phyloP scores from a whole-genome alignment of 257 asterid species.

The Agastache rugosa region DNA sequence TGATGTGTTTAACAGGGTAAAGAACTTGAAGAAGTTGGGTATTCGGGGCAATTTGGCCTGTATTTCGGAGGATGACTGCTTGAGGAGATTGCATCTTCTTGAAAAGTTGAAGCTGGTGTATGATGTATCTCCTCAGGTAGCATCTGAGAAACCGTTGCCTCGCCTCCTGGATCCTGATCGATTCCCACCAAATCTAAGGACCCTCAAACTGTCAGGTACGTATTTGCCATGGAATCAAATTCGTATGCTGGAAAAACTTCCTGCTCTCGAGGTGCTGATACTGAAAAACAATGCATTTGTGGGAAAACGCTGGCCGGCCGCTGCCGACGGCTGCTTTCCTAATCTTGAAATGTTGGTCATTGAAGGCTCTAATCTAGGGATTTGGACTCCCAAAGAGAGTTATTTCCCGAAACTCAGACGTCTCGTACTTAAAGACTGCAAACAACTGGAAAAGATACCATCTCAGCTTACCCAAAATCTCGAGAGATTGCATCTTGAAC shows the following conservation, averaged over 20 bases:
- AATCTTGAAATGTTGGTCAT: slow-evolving; percentile 6
- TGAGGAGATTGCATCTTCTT: slow-evolving; percentile 12
- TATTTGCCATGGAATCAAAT: slow-evolving; percentile 41
- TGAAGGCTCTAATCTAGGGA: neutral
- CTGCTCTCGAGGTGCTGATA: slow-evolving; percentile 38
- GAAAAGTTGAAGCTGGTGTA: slow-evolving; percentile 31
- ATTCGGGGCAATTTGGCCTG: slow-evolving; percentile 3
- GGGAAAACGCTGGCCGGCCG: slow-evolving; percentile 37
- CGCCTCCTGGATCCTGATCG: slow-evolving; percentile 15
- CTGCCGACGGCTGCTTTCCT: neutral
- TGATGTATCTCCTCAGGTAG: neutral
- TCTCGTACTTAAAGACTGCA: too few species aligned
- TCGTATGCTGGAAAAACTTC: slow-evolving; percentile 8
- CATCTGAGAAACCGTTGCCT: slow-evolving; percentile 22
- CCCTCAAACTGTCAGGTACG: slow-evolving; percentile 13
- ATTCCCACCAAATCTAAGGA: slow-evolving; percentile 25
- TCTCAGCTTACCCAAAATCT: slow-evolving; percentile 24
- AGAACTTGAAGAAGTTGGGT: slow-evolving; percentile 23
- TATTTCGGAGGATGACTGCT: neutral
- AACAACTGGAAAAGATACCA: slow-evolving; percentile 39
- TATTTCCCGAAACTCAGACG: slow-evolving; percentile 3
- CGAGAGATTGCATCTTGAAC: slow-evolving; percentile 32
- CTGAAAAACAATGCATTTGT: slow-evolving; percentile 31
- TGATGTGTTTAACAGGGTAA: slow-evolving; percentile 14
- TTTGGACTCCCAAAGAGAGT: neutral